These are phyloP conservation scores for Kodamaea hsintzibuensis DNA, from an alignment of 805 yeast genomes.

Conservation along the genomic window DNA sequence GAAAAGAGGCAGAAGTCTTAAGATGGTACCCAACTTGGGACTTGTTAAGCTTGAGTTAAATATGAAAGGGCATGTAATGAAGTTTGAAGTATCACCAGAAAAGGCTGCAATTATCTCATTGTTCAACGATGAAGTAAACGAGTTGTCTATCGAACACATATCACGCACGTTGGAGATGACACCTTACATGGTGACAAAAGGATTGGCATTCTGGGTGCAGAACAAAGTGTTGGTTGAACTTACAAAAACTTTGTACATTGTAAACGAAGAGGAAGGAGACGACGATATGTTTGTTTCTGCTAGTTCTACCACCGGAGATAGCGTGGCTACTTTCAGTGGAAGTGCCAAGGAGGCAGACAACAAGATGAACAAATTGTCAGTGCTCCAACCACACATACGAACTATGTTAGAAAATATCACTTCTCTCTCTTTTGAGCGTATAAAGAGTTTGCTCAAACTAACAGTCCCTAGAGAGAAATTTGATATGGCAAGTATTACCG, in stretches of 20 bases:
- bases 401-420: conserved; percentile 63
- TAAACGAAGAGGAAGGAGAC: conserved; percentile 32
- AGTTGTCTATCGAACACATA: conserved; percentile 35
- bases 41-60: conserved; percentile 59
- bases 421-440: conserved; percentile 45
- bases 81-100: conserved; percentile 61
- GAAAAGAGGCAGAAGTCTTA: conserved; percentile 60
- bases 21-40: conserved; percentile 61
- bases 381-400: conserved; percentile 47
- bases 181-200: conserved; percentile 35
- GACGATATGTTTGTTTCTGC: background rate
- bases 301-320: background rate
- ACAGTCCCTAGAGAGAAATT: conserved; percentile 53
- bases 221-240: conserved; percentile 51
- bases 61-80: conserved; percentile 32
- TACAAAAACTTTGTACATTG: conserved; percentile 31
- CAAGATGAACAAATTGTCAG: background rate
- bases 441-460: conserved; percentile 54
- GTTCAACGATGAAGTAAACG: conserved; percentile 41
- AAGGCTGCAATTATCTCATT: conserved; percentile 63
- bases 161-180: conserved; percentile 42
- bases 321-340: background rate
- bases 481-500: conserved; percentile 35
- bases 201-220: conserved; percentile 63
- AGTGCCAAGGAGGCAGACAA: background rate